phyloP scores from a whole-genome alignment of 345 rosid species.

The Lenwebbia sp. region DNA sequence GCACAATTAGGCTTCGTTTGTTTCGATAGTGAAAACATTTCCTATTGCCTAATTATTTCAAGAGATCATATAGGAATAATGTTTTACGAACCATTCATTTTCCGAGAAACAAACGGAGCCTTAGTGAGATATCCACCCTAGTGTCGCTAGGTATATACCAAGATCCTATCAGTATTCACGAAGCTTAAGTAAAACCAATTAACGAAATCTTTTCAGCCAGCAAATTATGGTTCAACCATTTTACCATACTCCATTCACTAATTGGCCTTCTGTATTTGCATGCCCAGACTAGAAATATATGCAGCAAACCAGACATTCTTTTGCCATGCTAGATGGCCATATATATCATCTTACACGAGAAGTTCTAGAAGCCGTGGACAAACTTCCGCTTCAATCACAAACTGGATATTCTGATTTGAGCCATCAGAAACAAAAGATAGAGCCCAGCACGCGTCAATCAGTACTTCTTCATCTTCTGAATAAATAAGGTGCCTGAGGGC shows the following conservation, averaged over 20 bases:
- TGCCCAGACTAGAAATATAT: not conserved
- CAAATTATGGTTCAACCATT: not conserved
- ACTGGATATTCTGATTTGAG: conserved; percentile 22
- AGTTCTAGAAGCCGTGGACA: conserved; percentile 26
- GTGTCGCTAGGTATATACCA: not conserved
- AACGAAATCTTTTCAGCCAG: no score
- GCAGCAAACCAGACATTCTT: not conserved
- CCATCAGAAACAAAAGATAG: conserved; percentile 32
- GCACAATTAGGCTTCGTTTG: not conserved
- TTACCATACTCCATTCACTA: not conserved
- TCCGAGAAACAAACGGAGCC: no score
- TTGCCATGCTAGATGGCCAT: not conserved
- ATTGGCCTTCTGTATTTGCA: not conserved
- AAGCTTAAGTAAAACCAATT: not conserved
- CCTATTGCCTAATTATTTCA: no score
- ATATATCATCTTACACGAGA: conserved; percentile 12
- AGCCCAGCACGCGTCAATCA: conserved; percentile 30
- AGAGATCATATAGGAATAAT: no score
- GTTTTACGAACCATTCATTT: no score
- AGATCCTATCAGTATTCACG: not conserved
- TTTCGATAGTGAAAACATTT: no score
- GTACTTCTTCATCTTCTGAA: conserved; percentile 20
- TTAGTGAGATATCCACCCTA: not conserved
- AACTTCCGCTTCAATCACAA: conserved; percentile 23
- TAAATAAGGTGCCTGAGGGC: conserved; percentile 11